Conservation (phyloP, 768 basidiomycete species). For the Pulveroboletus sp. region DNA sequence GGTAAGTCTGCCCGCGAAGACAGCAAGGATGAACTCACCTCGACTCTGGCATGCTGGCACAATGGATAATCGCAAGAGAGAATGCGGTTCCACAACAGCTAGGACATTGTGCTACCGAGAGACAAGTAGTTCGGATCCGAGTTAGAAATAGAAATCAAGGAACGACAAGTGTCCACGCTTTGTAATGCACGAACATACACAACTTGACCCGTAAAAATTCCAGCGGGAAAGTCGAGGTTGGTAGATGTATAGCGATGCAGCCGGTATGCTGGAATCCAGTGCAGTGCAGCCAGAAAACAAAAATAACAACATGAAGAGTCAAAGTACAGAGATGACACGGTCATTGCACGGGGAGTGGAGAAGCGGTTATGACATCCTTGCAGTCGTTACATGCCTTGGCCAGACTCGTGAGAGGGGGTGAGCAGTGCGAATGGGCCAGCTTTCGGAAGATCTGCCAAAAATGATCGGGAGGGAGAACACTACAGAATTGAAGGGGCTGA, state of each 20-base stretch:
- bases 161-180: slow-evolving; percentile 12
- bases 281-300: slow-evolving; percentile 2
- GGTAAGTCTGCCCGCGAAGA: background rate
- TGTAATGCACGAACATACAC: slow-evolving; percentile 12
- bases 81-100: background rate
- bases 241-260: slow-evolving; percentile 7
- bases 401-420: slow-evolving; percentile 1
- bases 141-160: slow-evolving; percentile 10
- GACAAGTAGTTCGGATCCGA: slow-evolving; percentile 4
- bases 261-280: slow-evolving; percentile 16
- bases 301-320: background rate
- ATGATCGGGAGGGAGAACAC: background rate
- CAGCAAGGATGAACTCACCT: slow-evolving; percentile 12
- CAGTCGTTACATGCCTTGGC: slow-evolving; percentile 17
- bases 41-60: background rate
- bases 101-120: slow-evolving; percentile 7
- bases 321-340: background rate
- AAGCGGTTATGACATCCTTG: slow-evolving; percentile 18
- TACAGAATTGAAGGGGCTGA: slow-evolving; percentile 13
- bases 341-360: slow-evolving; percentile 24
- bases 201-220: slow-evolving; percentile 13
- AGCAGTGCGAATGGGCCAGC: slow-evolving; percentile 20
- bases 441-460: slow-evolving; percentile 30
- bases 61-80: background rate
- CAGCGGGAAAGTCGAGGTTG: slow-evolving; percentile 18